Evolutionary conservation across 2,329 filamentous ascomycete genomes (phyloP), one percentile per base, ranked within the genome.

Genomic region (Verticillium albo-atrum): DNA sequence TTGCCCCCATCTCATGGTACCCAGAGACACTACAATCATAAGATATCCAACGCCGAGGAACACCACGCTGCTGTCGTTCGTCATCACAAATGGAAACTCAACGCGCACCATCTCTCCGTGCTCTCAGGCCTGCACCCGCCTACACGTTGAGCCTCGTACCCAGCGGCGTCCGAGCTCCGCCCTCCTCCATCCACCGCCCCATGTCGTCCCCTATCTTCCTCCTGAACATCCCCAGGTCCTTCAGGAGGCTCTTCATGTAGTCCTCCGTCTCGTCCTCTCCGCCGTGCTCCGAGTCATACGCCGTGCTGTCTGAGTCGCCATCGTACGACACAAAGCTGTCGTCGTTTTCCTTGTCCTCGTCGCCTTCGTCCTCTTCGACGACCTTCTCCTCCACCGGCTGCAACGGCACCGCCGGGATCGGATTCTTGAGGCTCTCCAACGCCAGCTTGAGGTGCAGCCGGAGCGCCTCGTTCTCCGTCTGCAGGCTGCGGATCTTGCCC

Each of bases 401-500:
- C 42, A 47, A 20, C n/a, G 42, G 42, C 3, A 86, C 80, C 3
- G 79, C 70, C 1, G 92, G 88, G 64, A 99, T 97, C 0, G 95
- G 95, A 70, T 98, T 97, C 79, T 91, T 94, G 66, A 97, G 75
- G 70, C 91, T 93, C 57, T 88, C 86, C 25, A 98, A 81, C 1
- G 92, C 94, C 56, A 99, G 84, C 68, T 91, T 92, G 56, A 99
- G 79, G 74, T 99, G 95, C 61, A 95, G 81, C 63, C 92, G 84
- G 67, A 98, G 76, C 0, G 93, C 90, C 70, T 97, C 94, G 63
- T 97, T 97, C 78, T 99, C 87, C 1, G 90, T 93, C 72, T 90
- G 89, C 58, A 99, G 77, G 64, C 89, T 91, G 66, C 92, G 88
- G 71, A 99, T 97, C 82, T 97, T 97, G 78, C 90, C 92, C 71